Evolutionary conservation across 352 stramenopile species (phyloP).

Genomic region (Lagenidium giganteum): DNA sequence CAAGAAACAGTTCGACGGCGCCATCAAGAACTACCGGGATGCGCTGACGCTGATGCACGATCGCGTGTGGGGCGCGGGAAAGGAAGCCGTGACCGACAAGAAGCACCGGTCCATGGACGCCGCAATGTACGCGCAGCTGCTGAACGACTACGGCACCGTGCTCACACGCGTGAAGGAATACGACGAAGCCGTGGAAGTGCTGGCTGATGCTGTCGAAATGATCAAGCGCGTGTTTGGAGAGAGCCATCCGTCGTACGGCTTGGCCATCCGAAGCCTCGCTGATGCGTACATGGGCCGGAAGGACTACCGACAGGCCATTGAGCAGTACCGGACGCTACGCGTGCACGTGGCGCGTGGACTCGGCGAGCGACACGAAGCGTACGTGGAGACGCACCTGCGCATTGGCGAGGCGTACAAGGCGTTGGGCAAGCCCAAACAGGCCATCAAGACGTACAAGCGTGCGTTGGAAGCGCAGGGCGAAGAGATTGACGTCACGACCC

Average conservation of each 20-base stretch:
- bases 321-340: conserved; percentile 63
- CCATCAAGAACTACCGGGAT: conserved; percentile 62
- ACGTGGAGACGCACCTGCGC: conserved; percentile 60
- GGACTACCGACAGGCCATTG: conserved; percentile 57
- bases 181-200: conserved; percentile 73
- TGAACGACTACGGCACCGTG: conserved; percentile 76
- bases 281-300: conserved; percentile 78
- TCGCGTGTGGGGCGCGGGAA: conserved; percentile 58
- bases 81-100: conserved; percentile 38
- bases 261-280: conserved; percentile 68
- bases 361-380: conserved; percentile 62
- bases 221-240: conserved; percentile 72
- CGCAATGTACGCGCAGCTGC: conserved; percentile 66
- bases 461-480: conserved; percentile 43
- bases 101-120: conserved; percentile 64
- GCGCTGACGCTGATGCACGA: conserved; percentile 65
- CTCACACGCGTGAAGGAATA: conserved; percentile 67
- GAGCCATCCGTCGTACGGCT: conserved; percentile 72
- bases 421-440: conserved; percentile 44
- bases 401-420: conserved; percentile 75
- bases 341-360: conserved; percentile 68
- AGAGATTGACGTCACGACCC: conserved; percentile 52
- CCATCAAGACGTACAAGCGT: conserved; percentile 47
- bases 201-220: conserved; percentile 71
- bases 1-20: conserved; percentile 33